These are phyloP conservation scores for Ceratocystis cacaofunesta DNA, from an alignment of 2,329 filamentous ascomycete genomes.

Conservation along the genomic window DNA sequence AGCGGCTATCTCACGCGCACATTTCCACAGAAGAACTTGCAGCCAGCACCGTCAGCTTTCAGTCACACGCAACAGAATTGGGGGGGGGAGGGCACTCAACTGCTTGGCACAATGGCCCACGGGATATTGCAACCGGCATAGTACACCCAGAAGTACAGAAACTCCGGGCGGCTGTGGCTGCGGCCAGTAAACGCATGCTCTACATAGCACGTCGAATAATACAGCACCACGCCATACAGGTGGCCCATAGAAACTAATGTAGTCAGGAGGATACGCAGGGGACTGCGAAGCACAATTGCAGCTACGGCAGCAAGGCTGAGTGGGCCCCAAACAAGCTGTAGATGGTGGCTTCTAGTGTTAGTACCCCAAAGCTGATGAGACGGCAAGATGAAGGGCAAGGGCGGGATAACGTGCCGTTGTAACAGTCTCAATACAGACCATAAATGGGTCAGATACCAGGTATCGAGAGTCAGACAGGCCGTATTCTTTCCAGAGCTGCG, in stretches of 20 bases:
- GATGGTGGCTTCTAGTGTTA: neutral
- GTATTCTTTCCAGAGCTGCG: slow-evolving; percentile 90
- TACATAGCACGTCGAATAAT: slow-evolving; percentile 42
- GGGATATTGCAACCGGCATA: slow-evolving; percentile 46
- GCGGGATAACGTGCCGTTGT: slow-evolving; percentile 47
- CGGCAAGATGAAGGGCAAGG: neutral
- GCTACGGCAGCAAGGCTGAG: slow-evolving; percentile 37
- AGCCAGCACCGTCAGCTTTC: slow-evolving; percentile 31
- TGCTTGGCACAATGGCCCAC: slow-evolving; percentile 27
- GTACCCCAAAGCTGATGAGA: neutral
- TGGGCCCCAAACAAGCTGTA: slow-evolving; percentile 41
- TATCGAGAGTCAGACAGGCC: slow-evolving; percentile 76
- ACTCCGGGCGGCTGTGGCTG: slow-evolving; percentile 43
- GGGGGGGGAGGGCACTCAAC: neutral
- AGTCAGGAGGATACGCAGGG: slow-evolving; percentile 37
- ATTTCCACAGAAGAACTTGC: slow-evolving; percentile 28
- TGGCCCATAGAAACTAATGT: slow-evolving; percentile 37
- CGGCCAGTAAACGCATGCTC: slow-evolving; percentile 32
- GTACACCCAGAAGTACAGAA: slow-evolving; percentile 48
- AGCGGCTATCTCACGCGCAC: neutral
- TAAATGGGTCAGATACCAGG: slow-evolving; percentile 65
- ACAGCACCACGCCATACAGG: slow-evolving; percentile 47
- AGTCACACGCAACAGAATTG: neutral
- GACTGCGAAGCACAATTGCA: slow-evolving; percentile 30
- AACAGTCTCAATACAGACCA: slow-evolving; percentile 74